Conservation (phyloP, 1,284 basidiomycete species). For the Kwoniella shivajii region DNA sequence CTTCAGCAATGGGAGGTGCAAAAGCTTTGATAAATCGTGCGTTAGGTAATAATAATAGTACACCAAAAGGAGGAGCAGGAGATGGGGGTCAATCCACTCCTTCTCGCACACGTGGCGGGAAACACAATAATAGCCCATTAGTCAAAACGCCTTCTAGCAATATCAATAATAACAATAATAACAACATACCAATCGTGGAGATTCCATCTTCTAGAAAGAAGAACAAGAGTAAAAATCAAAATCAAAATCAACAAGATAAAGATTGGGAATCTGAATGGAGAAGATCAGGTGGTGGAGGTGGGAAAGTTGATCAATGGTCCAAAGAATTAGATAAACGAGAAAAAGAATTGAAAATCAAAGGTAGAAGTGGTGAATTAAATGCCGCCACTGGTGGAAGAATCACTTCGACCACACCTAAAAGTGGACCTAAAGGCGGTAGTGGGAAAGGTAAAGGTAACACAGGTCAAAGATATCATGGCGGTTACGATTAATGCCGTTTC, state of each 20-base stretch:
- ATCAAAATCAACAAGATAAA: conserved; percentile 7
- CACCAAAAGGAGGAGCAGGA: not conserved
- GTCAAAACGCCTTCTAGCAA: conserved; percentile 1
- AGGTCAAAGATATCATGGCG: conserved; percentile 28
- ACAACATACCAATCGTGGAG: not conserved
- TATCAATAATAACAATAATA: not conserved
- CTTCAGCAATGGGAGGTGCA: not conserved
- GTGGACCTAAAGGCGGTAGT: not conserved
- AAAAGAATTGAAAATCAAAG: conserved; percentile 6
- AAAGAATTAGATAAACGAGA: conserved; percentile 23
- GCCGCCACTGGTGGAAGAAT: not conserved
- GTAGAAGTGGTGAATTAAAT: conserved; percentile 1
- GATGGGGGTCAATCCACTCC: not conserved
- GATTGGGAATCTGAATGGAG: conserved; percentile 36
- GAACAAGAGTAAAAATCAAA: not conserved
- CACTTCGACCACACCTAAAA: not conserved
- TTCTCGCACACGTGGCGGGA: too few relatives aligned
- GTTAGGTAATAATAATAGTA: not conserved
- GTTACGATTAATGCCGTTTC: conserved; percentile 19
- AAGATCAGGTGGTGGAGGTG: conserved; percentile 25
- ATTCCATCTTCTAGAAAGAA: not conserved
- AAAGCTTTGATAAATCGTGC: conserved; percentile 5
- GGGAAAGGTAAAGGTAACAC: not conserved
- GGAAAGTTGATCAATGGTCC: conserved; percentile 31
- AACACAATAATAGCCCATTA: too few relatives aligned